These are phyloP conservation scores for Erucastrum elatum DNA, from an alignment of 345 rosid species.

Conservation along the genomic window DNA sequence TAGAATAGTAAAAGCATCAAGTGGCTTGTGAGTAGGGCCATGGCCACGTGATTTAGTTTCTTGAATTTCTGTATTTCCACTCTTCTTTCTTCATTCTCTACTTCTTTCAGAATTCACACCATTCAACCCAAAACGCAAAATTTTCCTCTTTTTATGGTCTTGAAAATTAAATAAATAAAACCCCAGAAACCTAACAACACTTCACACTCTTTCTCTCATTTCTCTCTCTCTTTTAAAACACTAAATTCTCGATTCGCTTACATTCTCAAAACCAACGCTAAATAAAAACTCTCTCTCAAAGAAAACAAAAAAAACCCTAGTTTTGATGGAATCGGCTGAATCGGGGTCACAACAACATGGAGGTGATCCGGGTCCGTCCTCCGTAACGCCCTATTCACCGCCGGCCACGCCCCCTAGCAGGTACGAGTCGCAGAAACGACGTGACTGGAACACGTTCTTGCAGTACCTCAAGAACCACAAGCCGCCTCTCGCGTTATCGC, in stretches of 20 bases:
- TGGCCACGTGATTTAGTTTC: conserved; percentile 39
- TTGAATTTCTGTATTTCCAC: conserved; percentile 20
- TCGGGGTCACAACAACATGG: conserved; percentile 30
- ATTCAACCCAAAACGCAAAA: conserved; percentile 13
- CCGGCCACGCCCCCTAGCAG: conserved; percentile 49
- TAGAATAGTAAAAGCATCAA: conserved; percentile 41
- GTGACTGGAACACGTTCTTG: conserved; percentile 77
- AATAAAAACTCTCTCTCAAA: conserved; percentile 12
- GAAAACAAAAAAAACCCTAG: conserved; percentile 29
- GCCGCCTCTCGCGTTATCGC: conserved; percentile 56
- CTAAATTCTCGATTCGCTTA: conserved; percentile 1
- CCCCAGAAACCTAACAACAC: conserved; percentile 35
- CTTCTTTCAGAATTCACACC: conserved; percentile 32
- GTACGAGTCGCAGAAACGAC: conserved; percentile 67
- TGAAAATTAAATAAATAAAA: conserved; percentile 26
- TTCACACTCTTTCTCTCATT: conserved; percentile 29
- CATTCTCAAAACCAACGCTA: conserved; percentile 5
- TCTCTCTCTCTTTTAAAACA: conserved; percentile 9
- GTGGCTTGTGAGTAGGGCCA: conserved; percentile 41
- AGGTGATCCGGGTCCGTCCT: conserved; percentile 31
- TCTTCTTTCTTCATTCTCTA: conserved; percentile 28
- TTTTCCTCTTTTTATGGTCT: neutral
- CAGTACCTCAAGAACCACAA: conserved; percentile 69
- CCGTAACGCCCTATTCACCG: conserved; percentile 19
- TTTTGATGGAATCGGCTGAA: conserved; percentile 43